A percentile compares a stretch with the other conserved stretches of the same genome.
Conservation (phyloP, 495 filamentous ascomycete species). For the Glarea lozoyensis region DNA sequence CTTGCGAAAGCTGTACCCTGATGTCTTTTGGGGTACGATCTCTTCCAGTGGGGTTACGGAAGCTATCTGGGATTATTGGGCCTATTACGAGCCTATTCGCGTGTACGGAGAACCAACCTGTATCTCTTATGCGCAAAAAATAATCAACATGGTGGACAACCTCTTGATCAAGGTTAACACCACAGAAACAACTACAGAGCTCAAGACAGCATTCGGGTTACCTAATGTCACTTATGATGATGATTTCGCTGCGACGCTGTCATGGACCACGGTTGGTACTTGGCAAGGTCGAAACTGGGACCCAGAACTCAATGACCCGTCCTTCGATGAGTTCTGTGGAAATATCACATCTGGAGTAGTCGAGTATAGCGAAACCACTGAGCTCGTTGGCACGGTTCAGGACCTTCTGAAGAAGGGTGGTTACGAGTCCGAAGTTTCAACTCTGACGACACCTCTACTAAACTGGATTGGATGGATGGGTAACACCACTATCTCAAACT, state of each 20-base stretch:
- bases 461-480: slow-evolving; percentile 60
- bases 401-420: slow-evolving; percentile 44
- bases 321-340: slow-evolving; percentile 50
- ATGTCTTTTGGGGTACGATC: slow-evolving; percentile 57
- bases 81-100: slow-evolving; percentile 59
- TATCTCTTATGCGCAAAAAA: slow-evolving; percentile 44
- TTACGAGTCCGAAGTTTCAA: slow-evolving; percentile 38
- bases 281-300: slow-evolving; percentile 68
- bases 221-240: slow-evolving; percentile 44
- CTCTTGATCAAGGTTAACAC: slow-evolving; percentile 48
- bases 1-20: slow-evolving; percentile 57
- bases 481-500: slow-evolving; percentile 27
- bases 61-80: slow-evolving; percentile 64
- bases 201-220: slow-evolving; percentile 54
- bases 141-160: slow-evolving; percentile 53
- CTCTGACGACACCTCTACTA: slow-evolving; percentile 45
- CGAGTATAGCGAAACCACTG: slow-evolving; percentile 36
- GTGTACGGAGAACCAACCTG: slow-evolving; percentile 41
- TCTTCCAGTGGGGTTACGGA: slow-evolving; percentile 62
- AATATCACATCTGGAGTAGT: slow-evolving; percentile 41
- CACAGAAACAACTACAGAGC: slow-evolving; percentile 32
- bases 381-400: slow-evolving; percentile 30
- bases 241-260: slow-evolving; percentile 53
- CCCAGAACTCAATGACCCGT: slow-evolving; percentile 41
- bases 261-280: slow-evolving; percentile 35